Evolutionary conservation across 192 early-diverging fungal genomes (phyloP), one percentile per base, ranked within the genome.

Genomic region (Umbelopsis isabellina): DNA sequence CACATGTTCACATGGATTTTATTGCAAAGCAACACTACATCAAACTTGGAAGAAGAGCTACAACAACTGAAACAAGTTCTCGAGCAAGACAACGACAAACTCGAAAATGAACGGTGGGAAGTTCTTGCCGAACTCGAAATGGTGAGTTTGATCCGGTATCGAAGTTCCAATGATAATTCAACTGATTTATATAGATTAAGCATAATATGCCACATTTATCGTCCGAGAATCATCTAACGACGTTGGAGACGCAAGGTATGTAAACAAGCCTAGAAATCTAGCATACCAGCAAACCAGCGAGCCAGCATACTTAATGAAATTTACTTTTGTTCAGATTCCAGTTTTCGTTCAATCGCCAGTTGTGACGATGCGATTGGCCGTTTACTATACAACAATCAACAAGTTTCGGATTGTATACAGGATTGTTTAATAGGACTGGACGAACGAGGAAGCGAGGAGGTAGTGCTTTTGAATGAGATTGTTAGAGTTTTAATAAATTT

Each of bases 61-160:
- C 27, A 61, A 18, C 27, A 33, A 25, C 55, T 61, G 27, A 15
- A 61, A 6, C 11, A 35, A 11, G 33, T n/a, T 13, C 9, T 35
- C 12, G 30, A 25, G 0, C 10, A 35, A 18, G 30, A 4, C 8
- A 27, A 22, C 27, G 55, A 61, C 16, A 61, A 13, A 16, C 25
- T 61, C 7, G 55, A 61, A 16, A 8, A 61, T 61, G 55, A 61
- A 18, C 55, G 55, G 0, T 61, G 55, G 55, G 55, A 23, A 61
- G 21, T 35, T 35, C 55, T 35, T 61, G 33, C 33, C 27, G 55
- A 61, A 61, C 33, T 61, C 12, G 55, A 61, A 18, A 61, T n/a
- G 18, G 55, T 35, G 51, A 52, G 51, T 2, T 41, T 41, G 2
- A 41, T 41, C 10, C 6, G 37, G 0, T 41, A 41, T 41, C 6